Evolutionary conservation across 2,329 filamentous ascomycete genomes (phyloP), one percentile per base, ranked within the genome.

Genomic region (Apiospora arundinis): DNA sequence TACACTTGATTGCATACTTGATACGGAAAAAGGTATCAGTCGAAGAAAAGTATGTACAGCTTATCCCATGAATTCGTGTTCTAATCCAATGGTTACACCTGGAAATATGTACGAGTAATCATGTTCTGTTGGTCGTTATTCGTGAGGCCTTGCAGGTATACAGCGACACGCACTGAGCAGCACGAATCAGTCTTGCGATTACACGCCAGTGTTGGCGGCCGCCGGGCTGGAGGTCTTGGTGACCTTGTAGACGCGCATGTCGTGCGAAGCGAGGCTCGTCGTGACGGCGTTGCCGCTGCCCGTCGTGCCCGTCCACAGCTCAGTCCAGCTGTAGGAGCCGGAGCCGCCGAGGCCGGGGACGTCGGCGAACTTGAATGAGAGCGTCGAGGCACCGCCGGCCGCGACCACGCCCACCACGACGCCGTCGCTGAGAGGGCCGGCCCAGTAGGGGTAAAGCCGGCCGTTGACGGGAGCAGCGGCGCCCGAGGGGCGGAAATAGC

Each of bases 361-460:
- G n/a, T 80, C 73, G 69, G 84, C 81, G 72, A 87, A 85, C 71
- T 83, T 83, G 74, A 86, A 85, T 0, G 79, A 80, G 37, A 85
- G 78, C n/a, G 82, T 80, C 14, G 82, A 79, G 68, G 78, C 80
- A 70, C 82, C 83, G 67, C 77, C 81, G 14, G 83, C 74, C 0
- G 85, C 82, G 1, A 77, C 76, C 5, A 87, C 74, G n/a, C 80
- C 81, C 23, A 82, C 76, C 1, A 78, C 77, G 1, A 79, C 76
- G 25, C 84, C 81, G 14, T 80, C 79, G 44, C 77, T 78, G 8
- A 77, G 81, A 73, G 71, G 79, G 68, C 71, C 84, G 76, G 70
- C 83, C 84, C 75, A 87, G 83, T 75, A 87, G 70, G 65, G 84
- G 74, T 74, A 85, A 74, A 72, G 81, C 80, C 65, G 82, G 76